Conservation (phyloP, 495 filamentous ascomycete species). For the Cairneyella variabilis region DNA sequence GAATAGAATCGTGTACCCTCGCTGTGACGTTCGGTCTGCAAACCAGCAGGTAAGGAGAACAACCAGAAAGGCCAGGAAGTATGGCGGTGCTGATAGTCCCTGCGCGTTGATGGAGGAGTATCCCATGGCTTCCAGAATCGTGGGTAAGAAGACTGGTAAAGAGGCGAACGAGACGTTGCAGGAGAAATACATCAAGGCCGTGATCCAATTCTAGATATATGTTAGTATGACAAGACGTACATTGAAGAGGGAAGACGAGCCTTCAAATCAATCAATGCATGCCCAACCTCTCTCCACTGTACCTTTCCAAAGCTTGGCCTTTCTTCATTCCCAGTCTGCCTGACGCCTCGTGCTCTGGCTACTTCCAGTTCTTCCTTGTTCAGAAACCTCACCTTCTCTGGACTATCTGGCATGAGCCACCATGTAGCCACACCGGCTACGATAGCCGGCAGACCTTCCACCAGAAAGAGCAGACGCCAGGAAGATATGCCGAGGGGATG, state of each 20-base stretch:
- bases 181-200: constrained; percentile 43
- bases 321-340: constrained; percentile 54
- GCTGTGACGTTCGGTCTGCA: constrained; percentile 67
- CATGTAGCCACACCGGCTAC: constrained; percentile 59
- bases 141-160: constrained; percentile 78
- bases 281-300: constrained; percentile 52
- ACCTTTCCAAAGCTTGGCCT: constrained; percentile 40
- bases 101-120: constrained; percentile 69
- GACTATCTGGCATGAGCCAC: constrained; percentile 66
- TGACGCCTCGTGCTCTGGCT: constrained; percentile 56
- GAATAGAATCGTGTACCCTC: constrained; percentile 59
- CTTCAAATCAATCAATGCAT: constrained; percentile 55
- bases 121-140: constrained; percentile 73
- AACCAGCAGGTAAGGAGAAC: constrained; percentile 64
- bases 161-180: constrained; percentile 68
- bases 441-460: constrained; percentile 74
- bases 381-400: constrained; percentile 64
- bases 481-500: constrained; percentile 55
- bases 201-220: constrained; percentile 3
- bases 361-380: constrained; percentile 67
- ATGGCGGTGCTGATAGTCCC: constrained; percentile 76
- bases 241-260: not conserved
- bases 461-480: constrained; percentile 79
- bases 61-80: constrained; percentile 72
- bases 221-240: not conserved